Conservation (phyloP, 2,329 filamentous ascomycete genomes). For the Ceratocystis papillata region DNA sequence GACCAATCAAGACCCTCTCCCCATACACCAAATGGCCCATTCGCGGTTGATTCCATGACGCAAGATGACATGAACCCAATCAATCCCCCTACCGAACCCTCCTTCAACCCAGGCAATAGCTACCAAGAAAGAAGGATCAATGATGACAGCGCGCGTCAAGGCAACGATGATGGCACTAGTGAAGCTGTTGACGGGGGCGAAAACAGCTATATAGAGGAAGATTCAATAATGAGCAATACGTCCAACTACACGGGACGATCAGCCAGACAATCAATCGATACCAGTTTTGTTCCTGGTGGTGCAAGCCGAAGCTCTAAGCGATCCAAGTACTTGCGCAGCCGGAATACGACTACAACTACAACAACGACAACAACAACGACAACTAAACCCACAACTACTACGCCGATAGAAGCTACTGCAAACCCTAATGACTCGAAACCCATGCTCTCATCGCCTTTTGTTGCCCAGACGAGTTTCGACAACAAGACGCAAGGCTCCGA, state of each 20-base stretch:
- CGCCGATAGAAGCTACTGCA: slow-evolving; percentile 7
- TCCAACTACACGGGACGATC: neutral
- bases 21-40: slow-evolving; percentile 11
- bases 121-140: neutral
- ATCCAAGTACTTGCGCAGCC: slow-evolving; percentile 24
- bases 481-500: slow-evolving; percentile 14
- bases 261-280: slow-evolving; percentile 13
- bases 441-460: slow-evolving; percentile 7
- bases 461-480: slow-evolving; percentile 32
- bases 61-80: slow-evolving; percentile 17
- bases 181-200: slow-evolving; percentile 4
- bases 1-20: neutral
- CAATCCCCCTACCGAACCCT: slow-evolving; percentile 8
- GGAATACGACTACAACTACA: slow-evolving; percentile 13
- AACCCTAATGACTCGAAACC: neutral
- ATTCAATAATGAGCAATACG: slow-evolving; percentile 18
- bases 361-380: neutral
- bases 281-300: slow-evolving; percentile 3
- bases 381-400: slow-evolving; percentile 4
- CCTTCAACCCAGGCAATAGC: neutral
- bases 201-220: slow-evolving; percentile 21
- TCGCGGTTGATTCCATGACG: neutral
- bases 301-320: slow-evolving; percentile 17
- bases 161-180: neutral
- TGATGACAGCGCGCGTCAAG: neutral